phyloP scores from a whole-genome alignment of 352 stramenopile genomes.

The Phytopythium chamaehyphon region DNA sequence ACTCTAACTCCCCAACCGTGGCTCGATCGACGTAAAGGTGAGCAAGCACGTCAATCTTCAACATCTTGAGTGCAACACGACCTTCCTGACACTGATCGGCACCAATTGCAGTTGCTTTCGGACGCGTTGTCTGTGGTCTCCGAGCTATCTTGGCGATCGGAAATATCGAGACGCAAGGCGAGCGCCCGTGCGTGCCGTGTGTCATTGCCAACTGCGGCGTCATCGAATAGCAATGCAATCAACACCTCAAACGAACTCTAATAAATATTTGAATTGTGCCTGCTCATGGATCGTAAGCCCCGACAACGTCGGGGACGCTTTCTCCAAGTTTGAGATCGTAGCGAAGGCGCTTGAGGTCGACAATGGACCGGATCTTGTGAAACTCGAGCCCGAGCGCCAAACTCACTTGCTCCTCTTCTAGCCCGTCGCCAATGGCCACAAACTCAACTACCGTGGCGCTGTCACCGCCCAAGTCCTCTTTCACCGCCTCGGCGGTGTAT shows the following conservation, averaged over 20 bases:
- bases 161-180: constrained; percentile 41
- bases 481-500: constrained; percentile 18
- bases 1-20: constrained; percentile 76
- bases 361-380: constrained; percentile 64
- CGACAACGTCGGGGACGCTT: not conserved
- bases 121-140: constrained; percentile 61
- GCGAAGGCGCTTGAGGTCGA: constrained; percentile 56
- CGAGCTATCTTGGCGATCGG: constrained; percentile 52
- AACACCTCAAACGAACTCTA: constrained; percentile 3
- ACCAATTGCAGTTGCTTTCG: constrained; percentile 54
- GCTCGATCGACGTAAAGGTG: constrained; percentile 71
- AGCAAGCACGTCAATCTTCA: not conserved
- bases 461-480: not conserved
- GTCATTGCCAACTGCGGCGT: constrained; percentile 64
- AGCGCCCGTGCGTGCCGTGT: constrained; percentile 57
- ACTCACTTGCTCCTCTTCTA: constrained; percentile 77
- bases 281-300: not conserved
- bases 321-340: constrained; percentile 52
- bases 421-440: constrained; percentile 68
- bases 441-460: constrained; percentile 48
- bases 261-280: constrained; percentile 1
- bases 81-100: too few relatives aligned
- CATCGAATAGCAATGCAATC: constrained; percentile 18
- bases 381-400: constrained; percentile 62
- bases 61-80: not conserved